These are phyloP conservation scores for Eleusine indica DNA, from an alignment of 176 grass and related monocot species.

Conservation along the genomic window DNA sequence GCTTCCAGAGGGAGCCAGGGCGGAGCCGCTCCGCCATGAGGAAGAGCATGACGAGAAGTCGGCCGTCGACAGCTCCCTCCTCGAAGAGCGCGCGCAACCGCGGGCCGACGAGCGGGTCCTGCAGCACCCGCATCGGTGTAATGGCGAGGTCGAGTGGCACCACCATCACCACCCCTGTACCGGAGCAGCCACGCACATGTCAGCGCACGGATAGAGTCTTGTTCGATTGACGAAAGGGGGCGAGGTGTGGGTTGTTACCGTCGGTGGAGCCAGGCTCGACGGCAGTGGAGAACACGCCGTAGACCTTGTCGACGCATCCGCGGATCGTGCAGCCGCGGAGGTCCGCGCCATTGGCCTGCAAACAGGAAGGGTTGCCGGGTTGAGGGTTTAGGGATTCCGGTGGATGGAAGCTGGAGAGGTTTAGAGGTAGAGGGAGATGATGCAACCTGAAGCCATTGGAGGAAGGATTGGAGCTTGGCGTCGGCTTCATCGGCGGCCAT, in stretches of 20 bases:
- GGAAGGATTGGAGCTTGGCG: slow-evolving; percentile 69
- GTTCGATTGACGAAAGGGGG: background rate
- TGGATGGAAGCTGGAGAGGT: background rate
- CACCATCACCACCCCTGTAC: slow-evolving; percentile 74
- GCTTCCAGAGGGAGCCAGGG: slow-evolving; percentile 86
- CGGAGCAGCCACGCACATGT: background rate
- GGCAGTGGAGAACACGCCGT: slow-evolving; percentile 66
- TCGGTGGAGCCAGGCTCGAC: slow-evolving; percentile 18
- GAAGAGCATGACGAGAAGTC: slow-evolving; percentile 90
- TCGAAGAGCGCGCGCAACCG: slow-evolving; percentile 72
- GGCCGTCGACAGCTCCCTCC: slow-evolving; percentile 71
- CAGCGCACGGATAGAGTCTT: background rate
- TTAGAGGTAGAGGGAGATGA: background rate
- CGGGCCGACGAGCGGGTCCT: slow-evolving; percentile 71
- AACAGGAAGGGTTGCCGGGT: background rate
- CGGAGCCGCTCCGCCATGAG: slow-evolving; percentile 83
- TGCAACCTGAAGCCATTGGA: slow-evolving; percentile 84
- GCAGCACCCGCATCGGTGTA: slow-evolving; percentile 89
- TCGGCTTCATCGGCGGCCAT: slow-evolving; percentile 39
- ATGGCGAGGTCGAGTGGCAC: slow-evolving; percentile 89
- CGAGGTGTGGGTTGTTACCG: slow-evolving; percentile 24
- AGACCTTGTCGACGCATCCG: slow-evolving; percentile 54
- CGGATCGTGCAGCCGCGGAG: slow-evolving; percentile 74
- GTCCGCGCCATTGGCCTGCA: slow-evolving; percentile 70
- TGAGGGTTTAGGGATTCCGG: slow-evolving; percentile 8